These are phyloP conservation scores for Phoma herbarum DNA, from an alignment of 2,329 filamentous ascomycete species.

Conservation along the genomic window DNA sequence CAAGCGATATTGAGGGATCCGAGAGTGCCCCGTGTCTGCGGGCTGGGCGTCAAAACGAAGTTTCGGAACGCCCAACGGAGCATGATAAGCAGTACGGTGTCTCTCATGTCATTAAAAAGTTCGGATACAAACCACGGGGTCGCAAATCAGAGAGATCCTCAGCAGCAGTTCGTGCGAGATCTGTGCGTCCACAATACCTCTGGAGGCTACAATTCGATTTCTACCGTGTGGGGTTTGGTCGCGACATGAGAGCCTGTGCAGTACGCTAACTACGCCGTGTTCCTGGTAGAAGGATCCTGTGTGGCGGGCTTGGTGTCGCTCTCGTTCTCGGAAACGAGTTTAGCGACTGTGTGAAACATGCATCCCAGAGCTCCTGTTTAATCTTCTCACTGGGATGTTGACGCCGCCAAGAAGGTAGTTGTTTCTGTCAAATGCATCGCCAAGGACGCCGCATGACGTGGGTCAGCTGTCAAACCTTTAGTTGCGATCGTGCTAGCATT, in stretches of 20 bases:
- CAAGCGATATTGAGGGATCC: constrained; percentile 40
- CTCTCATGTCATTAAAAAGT: background rate
- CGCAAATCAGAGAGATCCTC: background rate
- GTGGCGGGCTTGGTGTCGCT: constrained; percentile 20
- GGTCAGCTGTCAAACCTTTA: constrained; percentile 28
- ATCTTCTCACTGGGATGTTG: constrained; percentile 22
- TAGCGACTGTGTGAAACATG: constrained; percentile 34
- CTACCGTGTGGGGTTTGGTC: background rate
- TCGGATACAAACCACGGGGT: too few species aligned
- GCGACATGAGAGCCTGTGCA: background rate
- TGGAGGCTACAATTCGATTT: background rate
- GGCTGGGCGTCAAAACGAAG: constrained; percentile 26
- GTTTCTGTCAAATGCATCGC: constrained; percentile 28
- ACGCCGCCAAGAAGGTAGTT: constrained; percentile 36
- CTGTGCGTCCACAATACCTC: background rate
- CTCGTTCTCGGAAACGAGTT: constrained; percentile 15
- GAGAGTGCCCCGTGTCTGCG: constrained; percentile 26
- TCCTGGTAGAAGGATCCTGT: constrained; percentile 3
- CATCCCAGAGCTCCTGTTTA: constrained; percentile 25
- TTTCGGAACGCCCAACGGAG: constrained; percentile 1
- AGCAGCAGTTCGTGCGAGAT: background rate
- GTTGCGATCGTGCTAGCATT: constrained; percentile 8
- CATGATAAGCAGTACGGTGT: constrained; percentile 12
- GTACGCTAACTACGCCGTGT: background rate
- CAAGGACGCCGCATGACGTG: constrained; percentile 20